phyloP scores from a whole-genome alignment of 495 filamentous ascomycete genomes.

The Podospora pseudoanserina region DNA sequence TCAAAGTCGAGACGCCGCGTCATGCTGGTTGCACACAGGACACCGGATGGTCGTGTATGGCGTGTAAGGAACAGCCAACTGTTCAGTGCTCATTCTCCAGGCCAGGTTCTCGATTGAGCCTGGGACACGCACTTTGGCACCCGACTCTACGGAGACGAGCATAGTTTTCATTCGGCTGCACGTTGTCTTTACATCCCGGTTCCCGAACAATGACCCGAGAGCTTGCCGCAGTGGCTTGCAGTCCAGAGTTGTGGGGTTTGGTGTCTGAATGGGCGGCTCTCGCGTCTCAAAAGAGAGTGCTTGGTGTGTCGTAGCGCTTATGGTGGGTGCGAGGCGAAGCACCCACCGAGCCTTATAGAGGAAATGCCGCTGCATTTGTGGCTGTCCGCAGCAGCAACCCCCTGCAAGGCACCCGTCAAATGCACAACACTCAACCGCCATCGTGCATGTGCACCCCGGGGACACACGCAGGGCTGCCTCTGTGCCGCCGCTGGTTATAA shows the following conservation, averaged over 20 bases:
- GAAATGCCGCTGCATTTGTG: background rate
- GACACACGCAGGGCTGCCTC: background rate
- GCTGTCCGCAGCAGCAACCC: conserved; percentile 1
- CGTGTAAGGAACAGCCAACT: background rate
- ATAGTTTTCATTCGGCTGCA: background rate
- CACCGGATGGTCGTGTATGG: background rate
- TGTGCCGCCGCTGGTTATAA: background rate
- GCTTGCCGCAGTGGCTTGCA: background rate
- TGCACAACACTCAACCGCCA: background rate
- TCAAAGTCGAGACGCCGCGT: background rate
- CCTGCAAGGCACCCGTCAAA: conserved; percentile 7
- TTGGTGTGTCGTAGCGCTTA: too few species aligned
- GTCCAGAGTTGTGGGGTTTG: background rate
- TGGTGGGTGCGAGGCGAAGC: too few species aligned
- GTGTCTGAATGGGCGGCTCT: background rate
- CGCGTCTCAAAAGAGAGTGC: background rate
- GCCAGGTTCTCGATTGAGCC: background rate
- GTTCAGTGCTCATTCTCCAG: background rate
- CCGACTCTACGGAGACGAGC: background rate
- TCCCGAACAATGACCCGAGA: background rate
- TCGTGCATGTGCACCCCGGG: background rate
- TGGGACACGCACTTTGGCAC: background rate
- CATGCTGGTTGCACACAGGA: background rate
- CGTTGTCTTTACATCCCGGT: background rate
- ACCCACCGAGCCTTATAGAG: background rate